Base-by-base conservation (phyloP, 768 basidiomycete genomes). In the Pleurotus pulmonarius region DNA sequence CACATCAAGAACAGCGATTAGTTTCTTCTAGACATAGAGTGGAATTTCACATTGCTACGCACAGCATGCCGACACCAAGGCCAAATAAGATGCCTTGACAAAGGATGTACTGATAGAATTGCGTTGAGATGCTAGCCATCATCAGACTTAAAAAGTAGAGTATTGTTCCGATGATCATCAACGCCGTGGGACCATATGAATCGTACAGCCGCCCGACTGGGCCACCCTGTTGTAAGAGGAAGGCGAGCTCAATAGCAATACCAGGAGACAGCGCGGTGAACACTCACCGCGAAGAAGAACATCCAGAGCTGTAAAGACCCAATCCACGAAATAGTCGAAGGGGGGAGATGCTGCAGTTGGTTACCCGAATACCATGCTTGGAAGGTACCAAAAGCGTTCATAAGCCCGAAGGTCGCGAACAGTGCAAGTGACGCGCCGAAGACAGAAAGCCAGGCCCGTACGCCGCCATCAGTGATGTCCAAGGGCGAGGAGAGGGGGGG, bases 321-420 rank as follows among this genome's bases (percentile, higher is more conserved):
- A 60, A 89, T 87, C 83, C 86, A 87, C 2, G 86, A 83, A 59
- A 88, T 85, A 20, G 75, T 78, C 38, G 82, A 83, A 12, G 82
- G 70, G 12, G 81, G 68, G 37, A 77, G 59, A 60, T 75, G 65
- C 15, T 66, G 65, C 15, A 90, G 74, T 65, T 88, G 83, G 65
- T 90, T 82, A 12, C 67, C 68, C 8, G 77, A 72, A 61, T 90
- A 89, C 81, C 83, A 88, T 11, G 82, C 69, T 65, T 88, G 85
- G 65, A 83, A 90, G 41, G 85, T 86, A 13, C 88, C 88, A 59
- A 88, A 90, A 45, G 87, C 80, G 52, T 76, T 85, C 73, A 88
- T 81, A 61, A 83, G 85, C 7, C 88, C 88, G 65, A 90, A 88
- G 2, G 85, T 83, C 64, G 80, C 85, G 69, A 87, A 83, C 6